phyloP scores from a whole-genome alignment of 148 eudicot genomes.

The Nyssa sinensis region DNA sequence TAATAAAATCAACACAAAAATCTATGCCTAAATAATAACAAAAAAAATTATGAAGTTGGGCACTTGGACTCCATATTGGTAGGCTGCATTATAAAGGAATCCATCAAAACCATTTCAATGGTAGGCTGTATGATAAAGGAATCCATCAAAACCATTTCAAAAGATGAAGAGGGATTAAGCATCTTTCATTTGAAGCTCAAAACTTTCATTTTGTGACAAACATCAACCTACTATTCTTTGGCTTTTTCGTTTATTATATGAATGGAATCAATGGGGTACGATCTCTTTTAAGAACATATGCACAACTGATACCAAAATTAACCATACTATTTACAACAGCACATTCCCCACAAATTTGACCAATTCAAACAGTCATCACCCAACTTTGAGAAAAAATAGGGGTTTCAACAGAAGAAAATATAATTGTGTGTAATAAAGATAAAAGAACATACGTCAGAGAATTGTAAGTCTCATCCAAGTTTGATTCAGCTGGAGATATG shows the following conservation, averaged over 20 bases:
- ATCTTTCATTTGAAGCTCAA: too few relatives aligned
- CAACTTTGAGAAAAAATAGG: background rate
- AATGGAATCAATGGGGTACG: background rate
- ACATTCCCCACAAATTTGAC: background rate
- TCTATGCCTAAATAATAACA: too few relatives aligned
- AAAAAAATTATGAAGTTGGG: too few relatives aligned
- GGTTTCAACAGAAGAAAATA: background rate
- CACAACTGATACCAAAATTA: background rate
- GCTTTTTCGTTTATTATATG: too few relatives aligned
- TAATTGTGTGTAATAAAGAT: background rate
- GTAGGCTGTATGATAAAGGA: too few relatives aligned
- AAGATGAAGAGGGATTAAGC: too few relatives aligned
- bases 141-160: too few relatives aligned
- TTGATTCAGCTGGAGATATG: conserved; percentile 90
- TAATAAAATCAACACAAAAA: background rate
- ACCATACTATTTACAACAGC: background rate
- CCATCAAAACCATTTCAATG: too few relatives aligned
- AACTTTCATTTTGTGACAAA: too few relatives aligned
- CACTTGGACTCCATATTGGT: too few relatives aligned
- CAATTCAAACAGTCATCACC: background rate
- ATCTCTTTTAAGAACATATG: background rate
- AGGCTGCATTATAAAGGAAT: too few relatives aligned
- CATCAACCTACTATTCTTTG: too few relatives aligned
- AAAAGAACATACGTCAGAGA: conserved; percentile 66
- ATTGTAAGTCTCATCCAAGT: conserved; percentile 91